phyloP scores from a whole-genome alignment of 2,329 filamentous ascomycete species.

The Aureobasidium uvarum region DNA sequence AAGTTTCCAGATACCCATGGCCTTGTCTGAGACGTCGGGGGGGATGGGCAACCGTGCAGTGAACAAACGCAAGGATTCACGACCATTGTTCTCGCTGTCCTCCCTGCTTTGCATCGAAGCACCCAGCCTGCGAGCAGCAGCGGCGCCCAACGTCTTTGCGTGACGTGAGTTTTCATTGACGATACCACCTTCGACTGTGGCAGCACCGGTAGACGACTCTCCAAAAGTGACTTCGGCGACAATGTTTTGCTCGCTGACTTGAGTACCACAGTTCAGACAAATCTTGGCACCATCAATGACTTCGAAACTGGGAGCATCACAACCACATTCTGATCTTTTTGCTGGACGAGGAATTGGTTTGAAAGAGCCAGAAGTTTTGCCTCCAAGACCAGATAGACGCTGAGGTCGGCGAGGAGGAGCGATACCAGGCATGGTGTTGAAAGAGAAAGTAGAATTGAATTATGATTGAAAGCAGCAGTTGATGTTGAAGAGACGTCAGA shows the following conservation, averaged over 20 bases:
- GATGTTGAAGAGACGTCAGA: not conserved
- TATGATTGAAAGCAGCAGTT: not conserved
- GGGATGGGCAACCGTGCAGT: conserved; percentile 42
- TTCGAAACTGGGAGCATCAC: conserved; percentile 35
- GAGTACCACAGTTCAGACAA: conserved; percentile 80
- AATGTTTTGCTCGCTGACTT: conserved; percentile 83
- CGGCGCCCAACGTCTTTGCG: conserved; percentile 59
- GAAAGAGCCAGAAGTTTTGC: conserved; percentile 3
- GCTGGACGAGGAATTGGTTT: conserved; percentile 22
- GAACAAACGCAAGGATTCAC: conserved; percentile 43
- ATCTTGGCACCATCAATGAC: conserved; percentile 49
- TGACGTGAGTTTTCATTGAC: conserved; percentile 83
- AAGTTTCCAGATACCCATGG: conserved; percentile 46
- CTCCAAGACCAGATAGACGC: conserved; percentile 21
- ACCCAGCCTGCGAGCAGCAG: conserved; percentile 46
- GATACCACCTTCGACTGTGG: conserved; percentile 86
- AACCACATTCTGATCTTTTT: conserved; percentile 29
- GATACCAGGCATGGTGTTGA: conserved; percentile 25
- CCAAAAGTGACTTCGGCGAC: conserved; percentile 90
- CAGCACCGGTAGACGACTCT: conserved; percentile 79
- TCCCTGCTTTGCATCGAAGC: conserved; percentile 56
- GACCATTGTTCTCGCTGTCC: conserved; percentile 51
- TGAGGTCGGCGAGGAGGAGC: conserved; percentile 19
- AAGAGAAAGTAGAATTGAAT: not conserved
- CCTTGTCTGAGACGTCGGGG: conserved; percentile 41